phyloP scores from a whole-genome alignment of 768 basidiomycete genomes.

The Lactarius deliciosus region DNA sequence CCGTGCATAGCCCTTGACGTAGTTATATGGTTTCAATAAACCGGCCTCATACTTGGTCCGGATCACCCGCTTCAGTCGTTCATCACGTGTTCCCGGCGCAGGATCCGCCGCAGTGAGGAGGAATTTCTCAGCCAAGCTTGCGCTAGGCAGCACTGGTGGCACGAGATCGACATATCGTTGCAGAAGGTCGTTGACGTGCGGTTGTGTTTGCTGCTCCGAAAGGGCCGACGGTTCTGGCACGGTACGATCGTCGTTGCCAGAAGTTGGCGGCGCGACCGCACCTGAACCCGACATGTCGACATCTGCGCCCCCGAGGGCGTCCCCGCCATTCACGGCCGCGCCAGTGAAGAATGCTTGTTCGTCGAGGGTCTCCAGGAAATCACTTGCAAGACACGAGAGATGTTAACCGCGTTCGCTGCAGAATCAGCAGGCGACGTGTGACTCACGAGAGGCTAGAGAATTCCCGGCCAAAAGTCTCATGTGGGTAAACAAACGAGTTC shows the following conservation, averaged over 20 bases:
- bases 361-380: conserved; percentile 86
- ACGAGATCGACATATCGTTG: conserved; percentile 42
- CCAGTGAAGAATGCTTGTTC: conserved; percentile 76
- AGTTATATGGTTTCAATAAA: conserved; percentile 91
- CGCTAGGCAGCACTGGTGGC: conserved; percentile 61
- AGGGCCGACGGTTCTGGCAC: conserved; percentile 28
- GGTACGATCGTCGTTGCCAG: conserved; percentile 6
- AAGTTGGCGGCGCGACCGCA: conserved; percentile 8
- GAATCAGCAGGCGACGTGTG: not conserved
- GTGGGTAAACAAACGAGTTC: conserved; percentile 62
- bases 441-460: conserved; percentile 78
- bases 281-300: conserved; percentile 24
- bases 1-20: conserved; percentile 92
- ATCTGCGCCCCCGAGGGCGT: conserved; percentile 42
- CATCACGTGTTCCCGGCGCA: conserved; percentile 84
- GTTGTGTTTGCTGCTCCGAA: conserved; percentile 29
- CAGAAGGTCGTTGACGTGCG: conserved; percentile 24
- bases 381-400: conserved; percentile 44
- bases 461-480: conserved; percentile 76
- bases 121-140: conserved; percentile 84
- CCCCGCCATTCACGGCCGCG: conserved; percentile 31
- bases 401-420: not conserved
- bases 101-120: conserved; percentile 94
- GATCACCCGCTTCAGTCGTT: conserved; percentile 88
- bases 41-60: conserved; percentile 97